Evolutionary conservation across 345 rosid genomes (phyloP), one percentile per base, ranked within the genome.

Genomic region (Lumnitzera racemosa): DNA sequence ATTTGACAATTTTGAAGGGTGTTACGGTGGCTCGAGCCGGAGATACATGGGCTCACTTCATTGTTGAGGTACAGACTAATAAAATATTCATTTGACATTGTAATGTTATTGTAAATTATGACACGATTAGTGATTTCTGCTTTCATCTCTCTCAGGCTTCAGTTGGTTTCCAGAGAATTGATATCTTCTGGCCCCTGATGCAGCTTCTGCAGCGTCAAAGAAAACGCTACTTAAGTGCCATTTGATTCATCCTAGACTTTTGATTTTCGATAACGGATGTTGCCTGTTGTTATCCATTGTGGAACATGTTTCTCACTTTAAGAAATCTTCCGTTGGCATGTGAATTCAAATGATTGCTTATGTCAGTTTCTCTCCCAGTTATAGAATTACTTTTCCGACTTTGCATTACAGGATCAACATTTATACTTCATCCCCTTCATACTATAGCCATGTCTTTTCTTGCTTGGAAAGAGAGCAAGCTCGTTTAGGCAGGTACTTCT

Each of bases 121-220:
- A 46, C 43, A 48, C 23, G 15, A 2, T 2, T 14, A 27, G 29
- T n/a, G 16, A 8, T 43, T n/a, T 29, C 27, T 0, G 51, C 24
- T 10, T 12, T 2, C 29, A 14, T 5, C 50, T 23, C 13, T 14
- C 59, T 6, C 86, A 86, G 88, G 78, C 74, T 16, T 75, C 82
- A 7, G 68, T 67, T 56, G 87, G 78, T 9, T 86, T 83, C 63
- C 92, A 83, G 48, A 74, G 87, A 51, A 68, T 70, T 29, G 85
- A 83, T 57, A 86, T 86, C 20, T 86, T 86, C 71, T 83, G 92
- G 92, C 89, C 92, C 2, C 65, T 83, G 63, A 81, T 81, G 85
- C 85, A 86, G 49, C 76, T 86, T 64, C 55, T 77, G 55, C 87
- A 78, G 61, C 75, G 73, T 25, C 69, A 46, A 54, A 70, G 76